phyloP scores from a whole-genome alignment of 2,329 filamentous ascomycete species.

The Ophiostoma perfectum region DNA sequence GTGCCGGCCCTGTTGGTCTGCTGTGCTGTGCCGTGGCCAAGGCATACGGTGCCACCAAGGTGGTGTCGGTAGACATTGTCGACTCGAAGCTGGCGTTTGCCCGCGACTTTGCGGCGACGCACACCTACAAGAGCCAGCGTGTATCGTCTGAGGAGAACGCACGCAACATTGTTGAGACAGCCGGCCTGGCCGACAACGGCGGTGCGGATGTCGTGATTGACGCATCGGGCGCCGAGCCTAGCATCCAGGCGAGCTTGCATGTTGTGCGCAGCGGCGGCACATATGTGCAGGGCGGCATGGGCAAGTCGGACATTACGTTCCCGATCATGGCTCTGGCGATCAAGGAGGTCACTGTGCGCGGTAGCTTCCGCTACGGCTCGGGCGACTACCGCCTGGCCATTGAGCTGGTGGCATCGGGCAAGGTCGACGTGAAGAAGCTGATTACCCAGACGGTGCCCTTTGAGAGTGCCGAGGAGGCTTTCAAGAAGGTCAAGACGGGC shows the following conservation, averaged over 20 bases:
- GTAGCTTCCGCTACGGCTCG: constrained; percentile 82
- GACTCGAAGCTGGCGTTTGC: constrained; percentile 75
- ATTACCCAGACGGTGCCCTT: constrained; percentile 76
- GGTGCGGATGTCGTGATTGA: constrained; percentile 78
- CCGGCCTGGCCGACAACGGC: constrained; percentile 48
- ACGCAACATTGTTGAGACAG: constrained; percentile 56
- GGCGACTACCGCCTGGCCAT: constrained; percentile 85
- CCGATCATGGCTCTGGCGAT: constrained; percentile 85
- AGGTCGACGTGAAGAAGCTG: constrained; percentile 75
- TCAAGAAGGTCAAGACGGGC: constrained; percentile 77
- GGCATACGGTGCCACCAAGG: constrained; percentile 76
- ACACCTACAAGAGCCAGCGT: constrained; percentile 60
- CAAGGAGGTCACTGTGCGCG: constrained; percentile 82
- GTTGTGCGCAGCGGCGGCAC: constrained; percentile 64
- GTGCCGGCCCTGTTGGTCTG: constrained; percentile 80
- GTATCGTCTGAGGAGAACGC: constrained; percentile 68
- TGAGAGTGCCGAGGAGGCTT: constrained; percentile 76
- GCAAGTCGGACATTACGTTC: constrained; percentile 78
- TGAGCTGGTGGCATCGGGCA: constrained; percentile 65
- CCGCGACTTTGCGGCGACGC: constrained; percentile 63
- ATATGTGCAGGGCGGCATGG: constrained; percentile 88
- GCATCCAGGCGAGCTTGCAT: constrained; percentile 70
- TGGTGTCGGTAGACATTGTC: constrained; percentile 86
- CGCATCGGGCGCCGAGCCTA: constrained; percentile 71
- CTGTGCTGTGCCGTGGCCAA: constrained; percentile 80